Base-by-base conservation (phyloP, 345 rosid genomes). In the Melaleuca alternifolia region DNA sequence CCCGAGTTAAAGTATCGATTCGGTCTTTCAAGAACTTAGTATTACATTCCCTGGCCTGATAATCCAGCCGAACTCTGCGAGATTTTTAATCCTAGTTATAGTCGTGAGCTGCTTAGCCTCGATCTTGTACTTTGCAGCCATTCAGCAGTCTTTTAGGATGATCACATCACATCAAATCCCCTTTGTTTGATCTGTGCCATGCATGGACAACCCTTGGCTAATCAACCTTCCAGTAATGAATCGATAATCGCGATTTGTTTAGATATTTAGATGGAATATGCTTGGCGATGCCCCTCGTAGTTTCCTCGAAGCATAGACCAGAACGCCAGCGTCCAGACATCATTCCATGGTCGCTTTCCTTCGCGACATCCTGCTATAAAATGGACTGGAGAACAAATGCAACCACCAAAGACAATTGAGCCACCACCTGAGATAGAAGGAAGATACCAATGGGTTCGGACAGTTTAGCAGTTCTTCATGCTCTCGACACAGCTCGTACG, bases 401-500 rank as follows among this genome's bases (percentile, higher is more conserved):
- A 48, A 16, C 79, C 85, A 16, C 20, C 83, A 15, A 41, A 16
- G 46, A 65, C 79, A 41, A 33, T 33, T 5, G 23, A 57, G 33
- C 30, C 65, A 26, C 11, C n/a, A 26, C 26, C 65, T 16, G 24
- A 41, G 24, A 18, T 46, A 59, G 79, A 18, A 71, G 26, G 24
- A 33, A 71, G 24, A 33, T 37, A 71, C 4, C 87, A 30, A 86
- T 53, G 84, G 54, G n/a, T 24, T 2, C 11, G 83, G 33, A 37
- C 46, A 85, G 84, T 51, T 53, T 92, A 83, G 92, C 92, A n/a
- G 90, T 95, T 83, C 93, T 94, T 0, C 85, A 86, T 12, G 96
- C 97, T n/a, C 95, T 95, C 5, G 98, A 93, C 90, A 83, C 77
- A 18, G 96, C 96, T 33, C 85, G 87, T 3, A 93, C 95, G 7